Evolutionary conservation across 1,139 yeast genomes (phyloP).

Genomic region (Scheffersomyces lignicola): DNA sequence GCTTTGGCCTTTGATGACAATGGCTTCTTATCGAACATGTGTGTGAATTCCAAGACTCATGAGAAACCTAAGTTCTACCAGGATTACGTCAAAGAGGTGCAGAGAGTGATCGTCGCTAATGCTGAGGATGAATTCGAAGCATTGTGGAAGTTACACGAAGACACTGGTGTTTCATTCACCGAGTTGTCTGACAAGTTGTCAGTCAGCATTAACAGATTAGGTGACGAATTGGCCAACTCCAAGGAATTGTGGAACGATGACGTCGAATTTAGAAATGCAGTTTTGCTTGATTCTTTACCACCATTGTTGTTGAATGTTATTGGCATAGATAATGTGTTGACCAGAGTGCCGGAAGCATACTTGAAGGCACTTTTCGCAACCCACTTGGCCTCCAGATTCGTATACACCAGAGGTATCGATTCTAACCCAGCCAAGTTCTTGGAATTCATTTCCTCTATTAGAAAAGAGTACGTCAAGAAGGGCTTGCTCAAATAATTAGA

Average conservation of each 20-base stretch:
- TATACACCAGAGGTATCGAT: constrained; percentile 81
- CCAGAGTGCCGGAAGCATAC: constrained; percentile 85
- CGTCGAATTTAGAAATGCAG: constrained; percentile 69
- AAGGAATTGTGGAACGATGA: constrained; percentile 87
- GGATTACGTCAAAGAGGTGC: constrained; percentile 81
- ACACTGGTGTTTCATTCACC: constrained; percentile 71
- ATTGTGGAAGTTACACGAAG: constrained; percentile 74
- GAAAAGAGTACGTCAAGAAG: constrained; percentile 38
- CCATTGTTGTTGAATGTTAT: constrained; percentile 64
- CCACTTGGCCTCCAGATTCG: constrained; percentile 83
- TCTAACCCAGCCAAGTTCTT: constrained; percentile 82
- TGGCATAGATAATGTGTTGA: constrained; percentile 72
- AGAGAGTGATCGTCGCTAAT: constrained; percentile 68
- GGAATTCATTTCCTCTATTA: constrained; percentile 58
- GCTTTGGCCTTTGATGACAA: constrained; percentile 89
- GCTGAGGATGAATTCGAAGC: constrained; percentile 86
- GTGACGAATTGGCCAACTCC: constrained; percentile 83
- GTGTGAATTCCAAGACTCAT: constrained; percentile 56
- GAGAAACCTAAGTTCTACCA: constrained; percentile 73
- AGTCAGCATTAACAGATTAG: constrained; percentile 80
- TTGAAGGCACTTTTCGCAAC: constrained; percentile 90
- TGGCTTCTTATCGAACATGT: constrained; percentile 74
- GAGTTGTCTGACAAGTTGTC: constrained; percentile 84
- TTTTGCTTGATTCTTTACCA: constrained; percentile 80
- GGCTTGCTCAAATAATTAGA: constrained; percentile 27